Base-by-base conservation (phyloP, 2,329 filamentous ascomycete species). In the Macroventuria anomochaeta region DNA sequence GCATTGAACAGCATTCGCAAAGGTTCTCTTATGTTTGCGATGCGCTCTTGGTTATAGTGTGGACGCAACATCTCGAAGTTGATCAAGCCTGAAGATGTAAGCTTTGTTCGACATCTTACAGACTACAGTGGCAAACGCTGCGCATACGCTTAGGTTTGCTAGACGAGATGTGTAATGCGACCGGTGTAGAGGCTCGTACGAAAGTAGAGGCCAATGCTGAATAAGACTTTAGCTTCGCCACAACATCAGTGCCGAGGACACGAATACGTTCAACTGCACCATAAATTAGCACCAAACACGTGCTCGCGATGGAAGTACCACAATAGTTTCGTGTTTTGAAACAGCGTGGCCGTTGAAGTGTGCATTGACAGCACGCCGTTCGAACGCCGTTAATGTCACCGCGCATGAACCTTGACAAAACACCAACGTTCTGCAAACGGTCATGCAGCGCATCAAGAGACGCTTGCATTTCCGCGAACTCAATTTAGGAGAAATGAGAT, bases 321-420 rank as follows among this genome's bases (percentile, higher is more conserved):
- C 11, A 12, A 10, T 23, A 26, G 17, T 18, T 8, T 28, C 37
- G 17, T 38, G n/a, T 46, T 29, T 28, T 42, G 38, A 23, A 36
- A 33, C 29, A 13, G 32, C 18, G 36, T 18, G n/a, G 23, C 34
- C 29, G 46, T 34, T 37, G 23, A 41, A 40, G 13, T 31, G 25
- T 44, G 31, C 20, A 12, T 32, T 47, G 50, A 42, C 50, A 53
- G 42, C 18, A 21, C 50, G 26, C 43, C 43, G 37, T 47, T 42
- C n/a, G 13, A 32, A 38, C 38, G 37, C 41, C 49, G 37, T 36
- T 26, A 17, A 13, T 32, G 42, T 32, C 31, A 42, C 15, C 4
- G 34, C 18, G 36, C 37, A 26, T 26, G 11, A 15, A 28, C 20
- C 17, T 8, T 31, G 10, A 42, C 15, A 8, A n/a, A 18, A n/a